phyloP scores from a whole-genome alignment of 805 yeast genomes.

The Kluyveromyces siamensis region DNA sequence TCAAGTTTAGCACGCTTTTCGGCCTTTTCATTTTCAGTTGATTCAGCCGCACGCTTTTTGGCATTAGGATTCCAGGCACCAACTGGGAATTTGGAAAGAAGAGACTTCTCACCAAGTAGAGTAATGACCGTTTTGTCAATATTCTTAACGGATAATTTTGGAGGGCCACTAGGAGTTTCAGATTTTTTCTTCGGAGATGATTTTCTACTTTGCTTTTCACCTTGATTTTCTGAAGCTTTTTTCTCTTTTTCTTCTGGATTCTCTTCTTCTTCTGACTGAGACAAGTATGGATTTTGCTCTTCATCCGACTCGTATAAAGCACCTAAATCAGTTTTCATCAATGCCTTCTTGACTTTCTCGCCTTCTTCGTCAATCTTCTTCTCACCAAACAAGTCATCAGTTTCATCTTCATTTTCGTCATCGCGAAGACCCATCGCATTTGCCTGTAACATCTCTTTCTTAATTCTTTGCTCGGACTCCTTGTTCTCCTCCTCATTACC shows the following conservation, averaged over 20 bases:
- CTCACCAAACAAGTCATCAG: conserved; percentile 61
- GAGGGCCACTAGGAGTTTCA: conserved; percentile 12
- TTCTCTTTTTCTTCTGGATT: conserved; percentile 38
- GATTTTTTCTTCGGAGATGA: conserved; percentile 17
- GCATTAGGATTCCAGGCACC: conserved; percentile 80
- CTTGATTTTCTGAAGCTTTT: conserved; percentile 31
- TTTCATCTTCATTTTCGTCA: conserved; percentile 51
- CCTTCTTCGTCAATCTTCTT: conserved; percentile 88
- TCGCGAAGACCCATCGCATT: conserved; percentile 60
- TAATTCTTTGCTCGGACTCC: conserved; percentile 75
- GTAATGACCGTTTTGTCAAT: conserved; percentile 47
- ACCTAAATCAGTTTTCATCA: conserved; percentile 76
- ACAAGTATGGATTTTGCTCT: conserved; percentile 79
- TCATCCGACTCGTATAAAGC: conserved; percentile 71
- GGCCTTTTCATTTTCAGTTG: neutral
- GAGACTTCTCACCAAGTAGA: conserved; percentile 52
- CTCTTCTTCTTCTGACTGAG: conserved; percentile 58
- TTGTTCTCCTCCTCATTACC: conserved; percentile 93
- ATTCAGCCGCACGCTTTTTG: conserved; percentile 22
- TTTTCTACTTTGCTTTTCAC: conserved; percentile 28
- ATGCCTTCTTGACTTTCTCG: conserved; percentile 69
- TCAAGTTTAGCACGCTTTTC: neutral
- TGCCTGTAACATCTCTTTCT: conserved; percentile 77
- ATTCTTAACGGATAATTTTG: conserved; percentile 36
- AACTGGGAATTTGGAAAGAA: conserved; percentile 57